Base-by-base conservation (phyloP, 805 yeast species). In the Barnettozyma pratensis region DNA sequence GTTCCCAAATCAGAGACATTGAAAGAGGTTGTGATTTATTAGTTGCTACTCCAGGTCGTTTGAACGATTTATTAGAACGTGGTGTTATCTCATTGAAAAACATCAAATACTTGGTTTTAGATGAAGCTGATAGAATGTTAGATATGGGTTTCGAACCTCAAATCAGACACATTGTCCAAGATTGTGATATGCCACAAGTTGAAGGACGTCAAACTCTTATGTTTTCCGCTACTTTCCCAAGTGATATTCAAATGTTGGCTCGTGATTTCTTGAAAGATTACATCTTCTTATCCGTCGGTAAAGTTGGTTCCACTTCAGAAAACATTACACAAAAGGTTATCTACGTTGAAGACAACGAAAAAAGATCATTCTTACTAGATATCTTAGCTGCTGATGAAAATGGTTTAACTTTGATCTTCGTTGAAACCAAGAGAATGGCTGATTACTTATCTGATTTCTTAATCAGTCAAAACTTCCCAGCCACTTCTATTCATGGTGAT, bases 141-240 rank as follows among this genome's bases (percentile, higher is more conserved):
- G 99, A 94, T 82, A 94, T 94, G 98, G 99, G 99, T 80, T 94
- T 94, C 76, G 99, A 94, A 77, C 97, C 97, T 57, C 99, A 94
- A 79, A 94, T 94, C 68, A 88, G 99, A 81, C 87, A 90, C 70
- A 92, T 94, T 65, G 99, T 94, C 54, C 95, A 92, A 72, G 96
- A 87, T 58, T 91, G 95, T 77, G 98, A 90, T 70, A 94, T 94
- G 99, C 97, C 99, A 54, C 83, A 76, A 56, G 95, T 87, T 49
- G 75, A 79, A 52, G 79, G 85, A 62, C 86, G 99, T 76, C 99
- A 94, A 76, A 94, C 99, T 37, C 81, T 94, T 64, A 88, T 94
- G 96, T 94, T 94, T 75, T 88, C 97, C 37, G 99, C 99, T 61
- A 94, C 99, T 56, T 94, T 94, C 96, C 99, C 99, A 59, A 81